Evolutionary conservation across 176 grass and related monocot genomes (phyloP), one percentile per base, ranked within the genome.

Genomic region (Oryza officinalis): DNA sequence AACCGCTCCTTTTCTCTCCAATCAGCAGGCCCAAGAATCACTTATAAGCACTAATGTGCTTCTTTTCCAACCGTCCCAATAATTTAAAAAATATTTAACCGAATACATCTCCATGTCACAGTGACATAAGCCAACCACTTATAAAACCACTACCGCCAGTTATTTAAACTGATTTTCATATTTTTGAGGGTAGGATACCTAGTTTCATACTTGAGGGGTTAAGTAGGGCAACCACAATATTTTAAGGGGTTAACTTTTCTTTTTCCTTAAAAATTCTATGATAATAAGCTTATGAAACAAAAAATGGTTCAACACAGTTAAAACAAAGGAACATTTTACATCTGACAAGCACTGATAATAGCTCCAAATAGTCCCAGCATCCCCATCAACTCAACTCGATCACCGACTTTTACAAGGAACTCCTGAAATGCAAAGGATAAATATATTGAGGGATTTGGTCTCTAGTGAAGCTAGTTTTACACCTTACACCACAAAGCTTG

Each of bases 291-390:
- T 52, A 61, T 15, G 20, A 82, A 65, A 40, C 8, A 43, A 74
- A 73, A 22, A 22, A 27, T 0, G 20, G 15, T 40, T 54, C 41
- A 67, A 54, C 1, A 41, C 3, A 10, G 3, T 28, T 1, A 65
- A 73, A 73, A 74, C 2, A 32, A 37, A 84, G 66, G 77, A 87
- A 27, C 20, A 81, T 44, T 77, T 87, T 91, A 91, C 92, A 94
- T 94, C 67, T 94, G 89, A 81, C 64, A 84, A 74, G 80, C 83
- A 78, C 92, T 91, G 78, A 91, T 49, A 43, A 89, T 82, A 78
- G 92, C 89, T 75, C 92, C 92, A 69, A 94, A 94, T 30, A 89
- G 65, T 26, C 92, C 92, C 20, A 91, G 67, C 86, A 94, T 94
- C 52, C 83, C 92, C 92, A 94, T 94, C 80, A 94, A 71, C 80